Evolutionary conservation across 257 asterid species (phyloP).

Genomic region (Plantago major): DNA sequence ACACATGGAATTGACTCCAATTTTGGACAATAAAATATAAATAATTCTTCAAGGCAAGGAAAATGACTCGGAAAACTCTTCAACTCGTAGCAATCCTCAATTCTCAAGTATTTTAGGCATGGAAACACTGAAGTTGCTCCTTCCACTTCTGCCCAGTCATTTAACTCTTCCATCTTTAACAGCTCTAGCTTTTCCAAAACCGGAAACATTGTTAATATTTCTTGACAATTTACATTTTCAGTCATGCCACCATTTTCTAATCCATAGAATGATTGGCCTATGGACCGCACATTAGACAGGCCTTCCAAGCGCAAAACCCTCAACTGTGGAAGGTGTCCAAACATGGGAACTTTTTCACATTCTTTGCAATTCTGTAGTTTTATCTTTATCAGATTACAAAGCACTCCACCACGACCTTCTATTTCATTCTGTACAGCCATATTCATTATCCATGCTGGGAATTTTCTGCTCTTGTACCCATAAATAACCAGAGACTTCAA

Average conservation of each 20-base stretch:
- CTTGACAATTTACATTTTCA: neutral
- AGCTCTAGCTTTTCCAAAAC: slow-evolving; percentile 6
- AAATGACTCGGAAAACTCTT: neutral
- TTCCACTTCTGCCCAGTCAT: slow-evolving; percentile 22
- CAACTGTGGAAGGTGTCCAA: slow-evolving; percentile 26
- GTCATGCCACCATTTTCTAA: too few relatives aligned
- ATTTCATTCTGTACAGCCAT: neutral
- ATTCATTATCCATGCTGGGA: slow-evolving; percentile 24
- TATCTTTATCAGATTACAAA: slow-evolving; percentile 7
- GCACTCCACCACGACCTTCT: neutral
- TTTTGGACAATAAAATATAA: too few relatives aligned
- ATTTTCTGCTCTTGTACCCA: slow-evolving; percentile 2
- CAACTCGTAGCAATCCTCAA: too few relatives aligned
- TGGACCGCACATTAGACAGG: slow-evolving; percentile 4
- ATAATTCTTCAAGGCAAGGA: neutral
- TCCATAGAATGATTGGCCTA: slow-evolving; percentile 20
- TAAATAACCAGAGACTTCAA: neutral
- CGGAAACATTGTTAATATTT: slow-evolving; percentile 10
- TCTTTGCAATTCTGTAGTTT: neutral
- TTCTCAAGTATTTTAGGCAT: too few relatives aligned
- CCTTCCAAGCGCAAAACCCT: neutral
- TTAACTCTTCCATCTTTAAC: slow-evolving; percentile 9
- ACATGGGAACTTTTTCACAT: slow-evolving; percentile 19
- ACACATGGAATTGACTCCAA: neutral
- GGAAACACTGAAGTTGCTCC: too few relatives aligned